phyloP scores from a whole-genome alignment of 306 rosid species.

The Vicia faba region DNA sequence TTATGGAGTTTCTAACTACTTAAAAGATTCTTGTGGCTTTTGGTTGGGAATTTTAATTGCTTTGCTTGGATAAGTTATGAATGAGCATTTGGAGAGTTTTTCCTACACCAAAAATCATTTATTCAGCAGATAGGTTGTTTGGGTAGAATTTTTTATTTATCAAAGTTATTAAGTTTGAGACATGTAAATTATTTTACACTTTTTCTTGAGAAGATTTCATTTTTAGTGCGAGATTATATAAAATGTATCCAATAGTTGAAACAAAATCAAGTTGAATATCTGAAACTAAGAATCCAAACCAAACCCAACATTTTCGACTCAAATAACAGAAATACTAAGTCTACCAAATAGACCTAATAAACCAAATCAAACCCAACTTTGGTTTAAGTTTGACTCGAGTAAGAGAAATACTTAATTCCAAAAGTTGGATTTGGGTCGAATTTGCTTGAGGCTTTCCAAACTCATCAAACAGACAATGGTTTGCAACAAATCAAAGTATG shows the following conservation, averaged over 20 bases:
- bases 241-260: neutral
- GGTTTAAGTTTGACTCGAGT: neutral
- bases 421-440: neutral
- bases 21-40: neutral
- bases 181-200: neutral
- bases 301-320: neutral
- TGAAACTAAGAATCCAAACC: neutral
- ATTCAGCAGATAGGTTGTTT: neutral
- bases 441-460: constrained; percentile 1
- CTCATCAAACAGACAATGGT: neutral
- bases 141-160: neutral
- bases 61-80: neutral
- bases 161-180: neutral
- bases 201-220: neutral
- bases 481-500: neutral
- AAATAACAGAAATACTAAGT: neutral
- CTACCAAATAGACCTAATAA: neutral
- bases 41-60: neutral
- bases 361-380: neutral
- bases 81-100: neutral
- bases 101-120: neutral
- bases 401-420: neutral
- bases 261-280: neutral
- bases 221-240: neutral
- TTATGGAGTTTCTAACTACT: neutral